Percentiles rank a stretch among this genome's conserved stretches.
phyloP scores from a whole-genome alignment of 495 filamentous ascomycete genomes.

The Aspergillus coremiiformis region DNA sequence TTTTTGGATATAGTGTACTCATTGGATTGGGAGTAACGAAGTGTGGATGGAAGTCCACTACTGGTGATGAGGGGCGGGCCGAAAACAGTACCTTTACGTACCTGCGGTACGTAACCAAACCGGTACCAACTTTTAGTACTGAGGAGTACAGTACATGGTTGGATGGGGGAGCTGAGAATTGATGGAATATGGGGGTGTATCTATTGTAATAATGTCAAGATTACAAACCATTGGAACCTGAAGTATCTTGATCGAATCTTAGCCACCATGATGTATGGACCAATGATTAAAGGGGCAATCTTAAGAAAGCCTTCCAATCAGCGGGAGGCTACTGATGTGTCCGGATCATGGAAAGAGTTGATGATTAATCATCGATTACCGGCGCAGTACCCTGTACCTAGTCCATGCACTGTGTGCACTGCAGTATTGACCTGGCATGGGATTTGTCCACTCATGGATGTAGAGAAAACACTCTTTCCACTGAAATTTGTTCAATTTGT shows the following conservation, averaged over 20 bases:
- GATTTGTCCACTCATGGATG: not conserved
- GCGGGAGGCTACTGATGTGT: not conserved
- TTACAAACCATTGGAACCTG: too few relatives aligned
- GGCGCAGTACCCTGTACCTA: not conserved
- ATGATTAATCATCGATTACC: not conserved
- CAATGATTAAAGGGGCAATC: not conserved
- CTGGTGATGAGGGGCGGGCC: not conserved
- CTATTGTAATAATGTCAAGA: not conserved
- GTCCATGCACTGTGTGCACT: not conserved
- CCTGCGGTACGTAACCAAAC: slow-evolving; percentile 1
- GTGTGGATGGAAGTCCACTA: too few relatives aligned
- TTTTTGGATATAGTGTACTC: too few relatives aligned
- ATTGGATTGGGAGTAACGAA: not conserved
- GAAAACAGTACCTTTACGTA: slow-evolving; percentile 5
- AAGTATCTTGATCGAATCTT: not conserved
- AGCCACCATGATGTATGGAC: not conserved
- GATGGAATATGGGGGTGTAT: not conserved
- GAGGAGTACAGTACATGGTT: not conserved
- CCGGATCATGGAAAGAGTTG: not conserved
- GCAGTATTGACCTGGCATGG: not conserved
- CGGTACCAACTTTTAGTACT: too few relatives aligned
- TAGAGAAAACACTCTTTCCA: not conserved
- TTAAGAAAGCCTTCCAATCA: not conserved
- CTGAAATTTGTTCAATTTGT: not conserved
- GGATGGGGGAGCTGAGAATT: not conserved